A percentile compares a stretch with the other conserved stretches of the same genome.
These are phyloP conservation scores for Phytophthora kernoviae DNA, from an alignment of 352 stramenopile species.

Conservation along the genomic window DNA sequence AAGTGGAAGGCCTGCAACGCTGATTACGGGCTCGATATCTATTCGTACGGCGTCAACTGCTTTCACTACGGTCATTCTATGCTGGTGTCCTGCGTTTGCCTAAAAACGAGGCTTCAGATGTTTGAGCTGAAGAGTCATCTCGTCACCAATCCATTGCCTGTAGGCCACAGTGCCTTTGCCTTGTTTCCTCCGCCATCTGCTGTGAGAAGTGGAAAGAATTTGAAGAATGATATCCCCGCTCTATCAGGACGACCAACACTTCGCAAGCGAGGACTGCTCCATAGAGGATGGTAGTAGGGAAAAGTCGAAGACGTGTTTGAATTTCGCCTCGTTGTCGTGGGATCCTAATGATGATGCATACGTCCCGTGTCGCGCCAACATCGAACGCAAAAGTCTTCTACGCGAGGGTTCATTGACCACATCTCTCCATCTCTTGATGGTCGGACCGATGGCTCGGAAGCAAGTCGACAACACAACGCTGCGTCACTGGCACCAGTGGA, in stretches of 20 bases:
- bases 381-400: not conserved
- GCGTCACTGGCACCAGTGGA: not conserved
- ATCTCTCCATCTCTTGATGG: not conserved
- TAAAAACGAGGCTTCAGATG: too few relatives aligned
- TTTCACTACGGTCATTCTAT: too few relatives aligned
- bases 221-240: not conserved
- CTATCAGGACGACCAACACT: not conserved
- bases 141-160: not conserved
- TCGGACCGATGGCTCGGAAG: not conserved
- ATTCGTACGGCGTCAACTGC: too few relatives aligned
- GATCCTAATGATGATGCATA: not conserved
- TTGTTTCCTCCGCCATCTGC: constrained; percentile 3
- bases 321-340: not conserved
- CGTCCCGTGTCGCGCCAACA: not conserved
- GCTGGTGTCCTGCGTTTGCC: too few relatives aligned
- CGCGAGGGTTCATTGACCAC: not conserved
- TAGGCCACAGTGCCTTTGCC: not conserved
- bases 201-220: not conserved
- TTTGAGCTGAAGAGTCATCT: too few relatives aligned
- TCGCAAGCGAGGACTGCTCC: not conserved
- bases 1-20: too few relatives aligned
- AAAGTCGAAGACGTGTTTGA: not conserved
- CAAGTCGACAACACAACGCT: not conserved
- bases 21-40: too few relatives aligned
- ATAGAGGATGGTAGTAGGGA: not conserved